Evolutionary conservation across 1,139 yeast species (phyloP), one percentile per base, ranked within the genome.

Genomic region (Hemisphaericaspora xylofermentans): DNA sequence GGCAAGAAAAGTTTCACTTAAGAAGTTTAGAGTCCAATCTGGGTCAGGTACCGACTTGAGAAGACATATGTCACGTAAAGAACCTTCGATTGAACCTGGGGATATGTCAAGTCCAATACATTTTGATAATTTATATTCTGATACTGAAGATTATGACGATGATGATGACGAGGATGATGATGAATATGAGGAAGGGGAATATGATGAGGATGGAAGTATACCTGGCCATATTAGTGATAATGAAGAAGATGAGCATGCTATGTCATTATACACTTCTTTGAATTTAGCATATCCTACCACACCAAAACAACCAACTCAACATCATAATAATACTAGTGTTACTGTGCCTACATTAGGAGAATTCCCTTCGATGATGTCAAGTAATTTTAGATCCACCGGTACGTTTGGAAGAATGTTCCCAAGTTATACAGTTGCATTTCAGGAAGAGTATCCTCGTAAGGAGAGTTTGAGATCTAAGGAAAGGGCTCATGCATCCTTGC

Each of bases 401-500:
- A 31, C 18, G n/a, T 18, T 31, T 13, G 34, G 34, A 2, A 18
- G 71, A 65, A 16, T 50, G 53, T 15, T 67, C 71, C 9, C 58
- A 56, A 29, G 33, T 29, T 16, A 29, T 17, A n/a, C 33, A 2
- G 47, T 59, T 7, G 41, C 58, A 1, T 61, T 60, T 40, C 45
- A 60, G 16, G 67, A 63, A 18, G 71, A 65, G 15, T 50, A 54
- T 13, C 68, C 71, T 5, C 57, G 56, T 31, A 49, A 63, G 2
- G 66, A 60, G 21, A 62, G 58, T 36, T 50, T 62, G 5, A 63
- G 80, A 44, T 79, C 84, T 4, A 68, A 72, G 33, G 87, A 80
- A 49, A 64, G 87, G 49, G 87, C 87, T 0, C 82, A 80, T 54
- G 87, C 87, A 0, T 80, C 86, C 0, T 60, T 83, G 32, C 74